Evolutionary conservation across 2,329 filamentous ascomycete genomes (phyloP), one percentile per base, ranked within the genome.

Genomic region (Paradendryphiella salina): DNA sequence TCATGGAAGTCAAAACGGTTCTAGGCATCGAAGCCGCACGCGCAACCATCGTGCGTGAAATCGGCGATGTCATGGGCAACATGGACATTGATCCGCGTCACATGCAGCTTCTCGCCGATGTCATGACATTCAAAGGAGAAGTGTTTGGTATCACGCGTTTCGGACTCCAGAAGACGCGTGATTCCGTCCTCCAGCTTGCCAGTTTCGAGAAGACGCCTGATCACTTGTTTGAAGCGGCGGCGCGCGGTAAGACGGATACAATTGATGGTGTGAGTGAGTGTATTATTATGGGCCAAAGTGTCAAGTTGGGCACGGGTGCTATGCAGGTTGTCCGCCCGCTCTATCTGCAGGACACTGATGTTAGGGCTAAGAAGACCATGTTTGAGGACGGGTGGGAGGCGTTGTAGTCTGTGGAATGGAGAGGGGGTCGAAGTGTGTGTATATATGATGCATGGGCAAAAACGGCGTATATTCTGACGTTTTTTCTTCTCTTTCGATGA

Each of bases 91-190:
- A 99, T 75, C 93, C 92, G 36, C 89, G 94, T 48, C 94, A 99
- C 77, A 97, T 99, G 91, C 88, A 96, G 72, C 82, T 99, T 14
- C 84, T 99, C 1, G 93, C 94, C 9, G 94, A 99, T 67, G 92
- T 96, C 46, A 99, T 99, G 94, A 97, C 94, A 0, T 97, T 93
- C 81, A 97, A 96, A 78, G 94, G 94, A 42, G 93, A 97, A 63
- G 89, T 99, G 0, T 82, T 96, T 14, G 94, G 94, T 43, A 99
- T 99, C 70, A 99, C 94, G 2, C 87, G 94, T 26, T 97, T 97
- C 73, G 94, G 94, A 43, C 80, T 99, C 20, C 89, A 91, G 50
- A 99, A 97, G 80, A 97, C 96, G 88, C 83, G 94, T 43, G 94
- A 99, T 73, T 89, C 85, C 13, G 94, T 97, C 9, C 78, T 99